phyloP scores from a whole-genome alignment of 2,329 filamentous ascomycete species.

The Triangularia verruculosa region DNA sequence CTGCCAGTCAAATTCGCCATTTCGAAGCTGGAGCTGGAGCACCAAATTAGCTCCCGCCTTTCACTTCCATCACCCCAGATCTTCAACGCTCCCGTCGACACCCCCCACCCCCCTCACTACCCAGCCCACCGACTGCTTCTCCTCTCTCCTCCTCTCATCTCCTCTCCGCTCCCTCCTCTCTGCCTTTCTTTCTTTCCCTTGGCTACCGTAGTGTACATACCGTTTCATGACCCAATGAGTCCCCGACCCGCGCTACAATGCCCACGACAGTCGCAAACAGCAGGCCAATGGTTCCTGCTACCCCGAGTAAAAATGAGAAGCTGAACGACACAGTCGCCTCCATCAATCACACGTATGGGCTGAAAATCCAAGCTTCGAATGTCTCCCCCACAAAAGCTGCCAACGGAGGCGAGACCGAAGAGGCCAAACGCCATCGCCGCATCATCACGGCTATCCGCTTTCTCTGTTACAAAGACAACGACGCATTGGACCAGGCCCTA shows the following conservation, averaged over 20 bases:
- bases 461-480: slow-evolving; percentile 23
- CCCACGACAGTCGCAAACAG: background rate
- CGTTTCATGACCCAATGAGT: background rate
- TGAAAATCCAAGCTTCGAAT: slow-evolving; percentile 28
- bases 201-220: background rate
- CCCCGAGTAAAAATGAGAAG: slow-evolving; percentile 17
- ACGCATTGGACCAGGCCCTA: slow-evolving; percentile 10
- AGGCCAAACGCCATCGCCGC: slow-evolving; percentile 21
- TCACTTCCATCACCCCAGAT: background rate
- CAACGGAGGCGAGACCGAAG: slow-evolving; percentile 20
- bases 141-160: background rate
- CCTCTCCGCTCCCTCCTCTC: background rate
- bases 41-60: background rate
- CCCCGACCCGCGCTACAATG: background rate
- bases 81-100: background rate
- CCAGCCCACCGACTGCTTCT: background rate
- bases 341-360: slow-evolving; percentile 30
- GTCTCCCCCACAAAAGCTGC: slow-evolving; percentile 18
- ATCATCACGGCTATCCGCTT: slow-evolving; percentile 27
- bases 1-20: background rate
- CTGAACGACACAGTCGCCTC: slow-evolving; percentile 23
- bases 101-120: no score
- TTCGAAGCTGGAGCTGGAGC: background rate
- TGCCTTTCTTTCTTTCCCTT: no score
- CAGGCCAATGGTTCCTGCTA: slow-evolving; percentile 12